Percentiles rank a stretch among this genome's conserved stretches.
These are phyloP conservation scores for Neonothopanus nambi DNA, from an alignment of 1,284 basidiomycete species.

Conservation along the genomic window DNA sequence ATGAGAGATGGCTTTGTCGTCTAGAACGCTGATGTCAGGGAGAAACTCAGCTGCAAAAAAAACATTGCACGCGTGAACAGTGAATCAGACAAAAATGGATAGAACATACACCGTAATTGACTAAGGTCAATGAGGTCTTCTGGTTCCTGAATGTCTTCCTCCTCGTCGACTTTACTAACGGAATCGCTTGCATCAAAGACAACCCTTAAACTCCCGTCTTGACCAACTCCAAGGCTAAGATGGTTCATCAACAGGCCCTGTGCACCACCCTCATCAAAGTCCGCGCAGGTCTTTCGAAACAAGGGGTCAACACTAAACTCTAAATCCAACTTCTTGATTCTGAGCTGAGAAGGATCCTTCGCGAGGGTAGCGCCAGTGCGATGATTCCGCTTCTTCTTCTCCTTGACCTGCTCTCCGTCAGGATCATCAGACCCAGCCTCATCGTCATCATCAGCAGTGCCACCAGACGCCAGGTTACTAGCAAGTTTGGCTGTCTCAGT, in stretches of 20 bases:
- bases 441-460: conserved; percentile 54
- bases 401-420: conserved; percentile 55
- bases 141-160: conserved; percentile 62
- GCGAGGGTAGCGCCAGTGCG: conserved; percentile 82
- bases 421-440: conserved; percentile 63
- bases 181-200: conserved; percentile 97
- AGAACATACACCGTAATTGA: conserved; percentile 62
- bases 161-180: conserved; percentile 76
- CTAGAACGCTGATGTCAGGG: conserved; percentile 62
- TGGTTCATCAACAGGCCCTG: conserved; percentile 95
- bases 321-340: conserved; percentile 90
- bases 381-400: conserved; percentile 65
- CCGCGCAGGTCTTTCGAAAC: conserved; percentile 97
- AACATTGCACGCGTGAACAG: conserved; percentile 5
- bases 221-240: conserved; percentile 71
- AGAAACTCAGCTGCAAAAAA: conserved; percentile 56
- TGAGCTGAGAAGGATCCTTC: conserved; percentile 79
- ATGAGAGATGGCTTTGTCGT: conserved; percentile 75
- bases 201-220: conserved; percentile 83
- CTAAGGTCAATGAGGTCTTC: conserved; percentile 70
- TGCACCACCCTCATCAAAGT: conserved; percentile 98
- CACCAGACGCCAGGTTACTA: conserved; percentile 83
- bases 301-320: conserved; percentile 97
- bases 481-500: conserved; percentile 96
- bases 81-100: conserved; percentile 9